phyloP scores from a whole-genome alignment of 805 yeast genomes.

The Priceomyces fermenticarens region DNA sequence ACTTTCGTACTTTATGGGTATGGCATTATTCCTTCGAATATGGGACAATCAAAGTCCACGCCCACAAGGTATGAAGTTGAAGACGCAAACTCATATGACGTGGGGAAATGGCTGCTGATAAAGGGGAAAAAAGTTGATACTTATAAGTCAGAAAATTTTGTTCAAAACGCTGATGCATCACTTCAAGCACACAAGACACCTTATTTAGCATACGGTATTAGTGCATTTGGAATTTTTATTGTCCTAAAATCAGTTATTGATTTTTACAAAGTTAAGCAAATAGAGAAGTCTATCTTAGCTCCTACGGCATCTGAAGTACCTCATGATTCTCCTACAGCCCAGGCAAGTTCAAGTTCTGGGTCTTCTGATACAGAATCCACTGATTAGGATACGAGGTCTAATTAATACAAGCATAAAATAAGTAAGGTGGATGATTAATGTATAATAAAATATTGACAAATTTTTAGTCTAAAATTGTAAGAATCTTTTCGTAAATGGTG shows the following conservation, averaged over 20 bases:
- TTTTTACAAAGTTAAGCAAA: conserved; percentile 70
- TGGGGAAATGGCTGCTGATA: conserved; percentile 24
- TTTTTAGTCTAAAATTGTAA: conserved; percentile 48
- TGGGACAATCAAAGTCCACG: conserved; percentile 32
- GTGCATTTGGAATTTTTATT: conserved; percentile 66
- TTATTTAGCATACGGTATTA: conserved; percentile 57
- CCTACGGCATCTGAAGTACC: conserved; percentile 27
- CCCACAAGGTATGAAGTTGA: conserved; percentile 33
- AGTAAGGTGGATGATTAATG: neutral
- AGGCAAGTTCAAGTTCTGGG: conserved; percentile 10
- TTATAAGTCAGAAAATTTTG: conserved; percentile 25
- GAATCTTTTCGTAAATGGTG: conserved; percentile 90
- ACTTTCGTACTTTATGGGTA: conserved; percentile 70
- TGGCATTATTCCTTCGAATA: conserved; percentile 36
- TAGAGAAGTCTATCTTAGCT: conserved; percentile 61
- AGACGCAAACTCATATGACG: conserved; percentile 32
- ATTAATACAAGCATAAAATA: neutral
- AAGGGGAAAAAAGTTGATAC: conserved; percentile 25
- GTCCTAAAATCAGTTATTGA: conserved; percentile 66
- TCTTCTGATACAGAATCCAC: neutral
- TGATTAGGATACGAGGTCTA: neutral
- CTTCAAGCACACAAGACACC: conserved; percentile 31
- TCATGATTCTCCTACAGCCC: neutral
- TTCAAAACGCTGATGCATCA: conserved; percentile 11
- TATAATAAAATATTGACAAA: conserved; percentile 1